Evolutionary conservation across 345 rosid genomes (phyloP), one percentile per base, ranked within the genome.

Genomic region (Noccaea caerulescens): DNA sequence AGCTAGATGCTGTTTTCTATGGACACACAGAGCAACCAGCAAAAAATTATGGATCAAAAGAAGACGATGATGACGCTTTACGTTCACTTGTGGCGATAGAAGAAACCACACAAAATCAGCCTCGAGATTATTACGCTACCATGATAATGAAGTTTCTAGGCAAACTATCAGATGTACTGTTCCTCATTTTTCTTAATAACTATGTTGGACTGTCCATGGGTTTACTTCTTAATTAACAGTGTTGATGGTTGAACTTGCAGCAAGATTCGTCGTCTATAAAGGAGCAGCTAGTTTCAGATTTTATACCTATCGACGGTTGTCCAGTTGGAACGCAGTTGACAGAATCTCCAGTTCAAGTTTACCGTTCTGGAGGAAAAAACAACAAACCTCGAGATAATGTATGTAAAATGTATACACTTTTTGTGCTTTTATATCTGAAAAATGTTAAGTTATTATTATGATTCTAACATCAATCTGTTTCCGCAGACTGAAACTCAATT

Each of bases 301-400:
- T 87, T 63, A 69, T 81, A 59, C 89, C 90, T 30, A 77, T 83
- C 23, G 88, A 87, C 5, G 88, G 68, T 45, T 87, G 88, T 73
- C 92, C 90, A 39, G 72, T 77, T 62, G 92, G 84, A 75, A 76
- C 82, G 33, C 77, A 82, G 58, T 80, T 83, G 64, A 75, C 67
- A 72, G 89, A 84, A 14, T 63, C 77, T 71, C 80, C 81, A 1
- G 85, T 46, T 47, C 70, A 76, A 69, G 63, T 32, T 27, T 36
- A 80, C 65, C 80, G 68, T 11, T 25, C 27, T 73, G 80, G 64
- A 76, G 69, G 70, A 2, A 68, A 41, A 72, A 81, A 58, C 38
- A 58, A 58, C n/a, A 80, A 59, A 69, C 51, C 72, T 72, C 67
- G 68, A 57, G 78, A 79, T 45, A 72, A 0, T 38, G 67, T 60